A percentile compares a stretch with the other conserved stretches of the same genome.
These are phyloP conservation scores for Colletotrichum truncatum DNA, from an alignment of 2,329 filamentous ascomycete species.

Conservation along the genomic window DNA sequence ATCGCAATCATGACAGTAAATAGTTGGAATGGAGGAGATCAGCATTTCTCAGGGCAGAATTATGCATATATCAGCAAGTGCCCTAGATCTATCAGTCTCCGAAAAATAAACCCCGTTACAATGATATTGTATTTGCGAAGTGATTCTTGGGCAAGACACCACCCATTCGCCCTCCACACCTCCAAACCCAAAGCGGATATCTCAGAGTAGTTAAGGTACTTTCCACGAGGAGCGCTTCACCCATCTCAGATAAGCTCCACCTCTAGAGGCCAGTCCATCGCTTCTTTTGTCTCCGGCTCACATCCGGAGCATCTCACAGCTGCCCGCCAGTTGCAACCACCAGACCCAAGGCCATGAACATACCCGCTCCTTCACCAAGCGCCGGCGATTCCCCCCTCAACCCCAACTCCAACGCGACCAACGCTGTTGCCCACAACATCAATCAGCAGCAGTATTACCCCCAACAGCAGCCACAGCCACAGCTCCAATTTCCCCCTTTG, in stretches of 20 bases:
- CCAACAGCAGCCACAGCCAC: constrained; percentile 34
- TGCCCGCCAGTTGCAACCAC: constrained; percentile 29
- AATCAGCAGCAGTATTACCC: constrained; percentile 29
- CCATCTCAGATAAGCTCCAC: constrained; percentile 29
- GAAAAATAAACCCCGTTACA: background rate
- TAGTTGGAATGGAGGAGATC: no score
- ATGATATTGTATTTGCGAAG: constrained; percentile 5
- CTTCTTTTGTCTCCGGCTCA: constrained; percentile 14
- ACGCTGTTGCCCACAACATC: constrained; percentile 23
- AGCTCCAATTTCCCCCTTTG: constrained; percentile 23
- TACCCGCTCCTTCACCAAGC: constrained; percentile 39
- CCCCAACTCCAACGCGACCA: constrained; percentile 36
- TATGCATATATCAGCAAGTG: no score
- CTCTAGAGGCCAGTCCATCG: constrained; percentile 11
- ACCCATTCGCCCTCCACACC: constrained; percentile 22
- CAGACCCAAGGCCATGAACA: constrained; percentile 39
- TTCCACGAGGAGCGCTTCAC: constrained; percentile 18
- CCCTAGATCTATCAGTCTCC: background rate
- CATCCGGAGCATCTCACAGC: constrained; percentile 16
- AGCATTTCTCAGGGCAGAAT: no score
- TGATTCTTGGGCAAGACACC: constrained; percentile 9
- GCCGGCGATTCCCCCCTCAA: constrained; percentile 37
- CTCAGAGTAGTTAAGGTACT: constrained; percentile 21
- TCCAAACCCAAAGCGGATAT: constrained; percentile 28
- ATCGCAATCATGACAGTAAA: no score